Evolutionary conservation across 2,329 filamentous ascomycete species (phyloP).

Genomic region (Verticillium longisporum): DNA sequence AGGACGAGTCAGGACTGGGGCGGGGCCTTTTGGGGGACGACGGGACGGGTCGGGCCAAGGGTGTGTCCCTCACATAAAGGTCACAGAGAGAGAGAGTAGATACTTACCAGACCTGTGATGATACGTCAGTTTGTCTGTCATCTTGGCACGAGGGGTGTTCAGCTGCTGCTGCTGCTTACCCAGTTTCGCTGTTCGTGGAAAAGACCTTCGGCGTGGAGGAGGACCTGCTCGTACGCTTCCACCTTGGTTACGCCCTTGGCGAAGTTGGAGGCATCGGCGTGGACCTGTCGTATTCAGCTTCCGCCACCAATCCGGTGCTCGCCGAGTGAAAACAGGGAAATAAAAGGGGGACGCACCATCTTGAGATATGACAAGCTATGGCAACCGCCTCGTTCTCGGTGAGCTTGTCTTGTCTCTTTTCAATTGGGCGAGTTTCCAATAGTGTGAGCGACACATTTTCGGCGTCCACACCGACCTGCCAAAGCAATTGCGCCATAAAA

Average conservation of each 20-base stretch:
- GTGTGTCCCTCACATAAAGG: too few species aligned
- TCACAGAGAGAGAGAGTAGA: neutral
- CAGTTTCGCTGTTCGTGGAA: conserved; percentile 72
- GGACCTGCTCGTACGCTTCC: conserved; percentile 67
- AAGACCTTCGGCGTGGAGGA: conserved; percentile 62
- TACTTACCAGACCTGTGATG: conserved; percentile 31
- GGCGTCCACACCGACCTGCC: neutral
- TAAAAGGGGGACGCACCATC: neutral
- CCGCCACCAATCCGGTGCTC: too few species aligned
- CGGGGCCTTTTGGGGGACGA: too few species aligned
- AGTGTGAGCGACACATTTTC: neutral
- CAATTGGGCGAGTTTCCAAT: neutral
- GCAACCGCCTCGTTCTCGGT: too few species aligned
- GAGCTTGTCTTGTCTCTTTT: too few species aligned
- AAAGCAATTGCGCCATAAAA: neutral
- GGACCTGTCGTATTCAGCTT: conserved; percentile 45
- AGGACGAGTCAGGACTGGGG: neutral
- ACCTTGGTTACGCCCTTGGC: conserved; percentile 58
- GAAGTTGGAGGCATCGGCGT: conserved; percentile 76
- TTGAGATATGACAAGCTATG: neutral
- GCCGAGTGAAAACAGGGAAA: too few species aligned
- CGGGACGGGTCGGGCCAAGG: too few species aligned
- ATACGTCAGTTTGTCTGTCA: conserved; percentile 2
- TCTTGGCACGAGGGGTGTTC: neutral
- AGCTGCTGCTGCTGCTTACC: conserved; percentile 47